Base-by-base conservation (phyloP, 2,329 filamentous ascomycete species). In the Trichoderma citrinoviride region DNA sequence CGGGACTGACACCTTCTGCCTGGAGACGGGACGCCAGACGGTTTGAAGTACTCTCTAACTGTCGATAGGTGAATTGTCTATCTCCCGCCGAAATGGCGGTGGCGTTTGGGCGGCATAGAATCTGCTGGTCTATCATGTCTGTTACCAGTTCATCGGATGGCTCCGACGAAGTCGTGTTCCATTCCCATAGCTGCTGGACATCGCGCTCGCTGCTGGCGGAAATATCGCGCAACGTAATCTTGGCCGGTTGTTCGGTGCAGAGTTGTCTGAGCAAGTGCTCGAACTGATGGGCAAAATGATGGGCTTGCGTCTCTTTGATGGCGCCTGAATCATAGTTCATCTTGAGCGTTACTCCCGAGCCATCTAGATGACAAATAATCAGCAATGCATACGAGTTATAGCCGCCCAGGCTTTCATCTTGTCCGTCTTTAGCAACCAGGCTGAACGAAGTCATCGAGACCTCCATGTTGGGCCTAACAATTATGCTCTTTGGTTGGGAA, bases 41-140 rank as follows among this genome's bases (percentile, higher is more conserved):
- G 23, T 41, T 62, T 7, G 68, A 66, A 12, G 64, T 41, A 5
- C 47, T 49, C 40, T 72, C 69, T 1, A 81, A 71, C 47, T 81
- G 73, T 41, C 69, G 61, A 66, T 81, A 81, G 8, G 77, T 79
- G 57, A 80, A 74, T 43, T 70, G 65, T 8, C 79, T 71, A 46
- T 73, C 71, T 71, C 70, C 73, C 3, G 71, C 68, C 27, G 63
- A 70, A 27, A 73, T 53, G 2, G 71, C 72, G 15, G 61, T 57
- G 7, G 67, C 68, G 25, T 60, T 17, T 14, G 68, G 71, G n/a
- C 61, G 57, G 14, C 65, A 61, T 27, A 57, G 14, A 8, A 64
- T 68, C 25, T 60, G 50, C 14, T 67, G 60, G 29, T 49, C 40
- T 5, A 69, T 62, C 5, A 67, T 23, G 14, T 67, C 65, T 8